These are phyloP conservation scores for Alternaria metachromatica DNA, from an alignment of 2,329 filamentous ascomycete species.

Conservation along the genomic window DNA sequence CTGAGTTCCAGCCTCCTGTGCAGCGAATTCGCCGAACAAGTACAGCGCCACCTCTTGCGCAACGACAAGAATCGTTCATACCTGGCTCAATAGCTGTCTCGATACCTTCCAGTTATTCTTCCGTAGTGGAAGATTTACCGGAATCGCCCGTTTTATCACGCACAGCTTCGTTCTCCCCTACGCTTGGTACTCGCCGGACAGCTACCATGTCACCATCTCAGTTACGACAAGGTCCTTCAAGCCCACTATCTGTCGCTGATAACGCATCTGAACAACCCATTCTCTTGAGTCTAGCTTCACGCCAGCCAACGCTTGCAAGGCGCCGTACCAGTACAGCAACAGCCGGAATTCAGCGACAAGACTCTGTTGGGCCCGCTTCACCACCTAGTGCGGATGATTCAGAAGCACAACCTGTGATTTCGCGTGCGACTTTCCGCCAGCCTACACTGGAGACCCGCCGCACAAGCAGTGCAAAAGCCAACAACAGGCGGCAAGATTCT, in stretches of 20 bases:
- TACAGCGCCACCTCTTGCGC: background rate
- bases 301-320: background rate
- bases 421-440: background rate
- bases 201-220: background rate
- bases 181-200: background rate
- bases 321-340: background rate
- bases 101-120: background rate
- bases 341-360: background rate
- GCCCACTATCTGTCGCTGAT: background rate
- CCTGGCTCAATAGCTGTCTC: background rate
- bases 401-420: background rate
- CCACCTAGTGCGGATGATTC: conserved; percentile 7
- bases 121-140: background rate
- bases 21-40: background rate
- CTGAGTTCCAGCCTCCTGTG: background rate
- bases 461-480: background rate
- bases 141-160: background rate
- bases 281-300: background rate
- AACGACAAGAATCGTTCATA: background rate
- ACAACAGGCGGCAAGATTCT: background rate
- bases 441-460: background rate
- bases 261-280: background rate
- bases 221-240: background rate
- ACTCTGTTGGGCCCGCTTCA: background rate
- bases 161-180: background rate